A percentile compares a stretch with the other conserved stretches of the same genome.
Evolutionary conservation across 305 asterid genomes (phyloP).

Genomic region (Solanum hybrid): DNA sequence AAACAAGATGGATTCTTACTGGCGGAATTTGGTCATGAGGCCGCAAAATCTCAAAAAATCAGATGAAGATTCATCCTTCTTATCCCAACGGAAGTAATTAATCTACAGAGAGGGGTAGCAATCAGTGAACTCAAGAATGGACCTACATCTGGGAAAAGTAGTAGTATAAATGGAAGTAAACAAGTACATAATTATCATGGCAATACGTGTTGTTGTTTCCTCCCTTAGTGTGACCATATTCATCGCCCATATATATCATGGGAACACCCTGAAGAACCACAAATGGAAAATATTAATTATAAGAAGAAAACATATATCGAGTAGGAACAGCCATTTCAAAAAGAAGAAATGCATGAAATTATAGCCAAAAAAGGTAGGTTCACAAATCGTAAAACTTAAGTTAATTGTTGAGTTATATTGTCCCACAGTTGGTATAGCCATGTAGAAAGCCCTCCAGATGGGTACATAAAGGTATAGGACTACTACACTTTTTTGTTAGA

Average conservation of each 20-base stretch:
- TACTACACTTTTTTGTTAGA: background rate
- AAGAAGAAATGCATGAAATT: background rate
- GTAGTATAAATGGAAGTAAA: constrained; percentile 2
- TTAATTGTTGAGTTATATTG: background rate
- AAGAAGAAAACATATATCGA: background rate
- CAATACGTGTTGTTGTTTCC: constrained; percentile 97
- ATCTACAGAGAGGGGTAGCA: constrained; percentile 40
- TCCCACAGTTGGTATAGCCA: background rate
- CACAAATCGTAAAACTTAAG: background rate
- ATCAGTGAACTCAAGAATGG: background rate
- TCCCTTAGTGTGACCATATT: constrained; percentile 95
- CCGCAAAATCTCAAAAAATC: constrained; percentile 81
- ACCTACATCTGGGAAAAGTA: background rate
- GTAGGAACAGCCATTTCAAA: background rate
- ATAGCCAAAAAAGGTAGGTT: background rate
- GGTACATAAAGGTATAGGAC: background rate
- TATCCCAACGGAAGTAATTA: constrained; percentile 94
- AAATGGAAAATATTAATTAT: constrained; percentile 2
- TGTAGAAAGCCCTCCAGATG: background rate
- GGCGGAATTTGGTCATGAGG: constrained; percentile 62
- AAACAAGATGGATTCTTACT: constrained; percentile 24
- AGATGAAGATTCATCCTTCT: constrained; percentile 69
- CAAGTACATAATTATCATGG: constrained; percentile 75
- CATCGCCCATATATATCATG: constrained; percentile 94
- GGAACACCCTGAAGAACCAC: constrained; percentile 75